Evolutionary conservation across 202 grass and related monocot genomes (phyloP).

Genomic region (Saccharum hybrid): DNA sequence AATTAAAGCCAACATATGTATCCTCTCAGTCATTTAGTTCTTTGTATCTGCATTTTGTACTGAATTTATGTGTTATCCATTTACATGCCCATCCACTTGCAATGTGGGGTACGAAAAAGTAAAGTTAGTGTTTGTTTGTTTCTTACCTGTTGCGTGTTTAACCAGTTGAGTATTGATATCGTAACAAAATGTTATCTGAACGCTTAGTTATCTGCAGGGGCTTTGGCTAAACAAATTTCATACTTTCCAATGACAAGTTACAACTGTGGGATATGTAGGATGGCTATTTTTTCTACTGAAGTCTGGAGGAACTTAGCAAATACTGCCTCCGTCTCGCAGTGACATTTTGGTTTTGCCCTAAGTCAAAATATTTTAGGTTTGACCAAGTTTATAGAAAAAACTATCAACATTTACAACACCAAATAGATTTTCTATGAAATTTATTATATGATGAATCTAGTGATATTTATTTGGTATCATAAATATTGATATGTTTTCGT

Average conservation of each 20-base stretch:
- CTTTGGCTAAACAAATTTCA: conserved; percentile 26
- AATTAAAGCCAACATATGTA: conserved; percentile 5
- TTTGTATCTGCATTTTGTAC: conserved; percentile 11
- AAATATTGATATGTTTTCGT: neutral
- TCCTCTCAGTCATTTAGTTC: conserved; percentile 1
- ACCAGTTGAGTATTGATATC: neutral
- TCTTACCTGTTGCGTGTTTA: neutral
- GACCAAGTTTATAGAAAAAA: neutral
- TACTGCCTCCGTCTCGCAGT: neutral
- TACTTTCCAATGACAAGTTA: neutral
- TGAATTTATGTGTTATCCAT: neutral
- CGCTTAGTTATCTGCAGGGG: neutral
- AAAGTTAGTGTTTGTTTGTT: neutral
- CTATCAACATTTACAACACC: neutral
- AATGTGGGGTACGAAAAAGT: neutral
- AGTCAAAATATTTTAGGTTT: neutral
- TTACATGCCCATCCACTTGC: neutral
- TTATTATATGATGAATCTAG: neutral
- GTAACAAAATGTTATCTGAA: conserved; percentile 8
- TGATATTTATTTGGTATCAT: neutral
- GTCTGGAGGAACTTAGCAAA: neutral
- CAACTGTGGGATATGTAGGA: neutral
- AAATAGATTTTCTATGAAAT: neutral
- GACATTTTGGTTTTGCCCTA: neutral
- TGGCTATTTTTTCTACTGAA: conserved; percentile 15